phyloP scores from a whole-genome alignment of 2,329 filamentous ascomycete genomes.

The Coniella vitis region DNA sequence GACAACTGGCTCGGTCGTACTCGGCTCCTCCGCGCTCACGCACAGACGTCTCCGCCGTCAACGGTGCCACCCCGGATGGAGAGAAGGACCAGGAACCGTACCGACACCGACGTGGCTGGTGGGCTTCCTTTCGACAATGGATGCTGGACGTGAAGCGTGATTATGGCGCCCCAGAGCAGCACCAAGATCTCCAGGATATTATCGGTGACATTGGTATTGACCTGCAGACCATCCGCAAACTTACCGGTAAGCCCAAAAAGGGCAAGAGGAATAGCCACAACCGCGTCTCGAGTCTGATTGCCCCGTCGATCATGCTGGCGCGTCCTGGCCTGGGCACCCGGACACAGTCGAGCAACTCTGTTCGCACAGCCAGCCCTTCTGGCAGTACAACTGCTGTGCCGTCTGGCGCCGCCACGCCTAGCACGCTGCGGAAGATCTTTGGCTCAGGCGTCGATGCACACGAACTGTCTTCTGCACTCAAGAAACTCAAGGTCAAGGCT shows the following conservation, averaged over 20 bases:
- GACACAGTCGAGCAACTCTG: background rate
- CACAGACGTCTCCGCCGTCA: background rate
- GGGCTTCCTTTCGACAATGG: slow-evolving; percentile 12
- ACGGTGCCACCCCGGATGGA: background rate
- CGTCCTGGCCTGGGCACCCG: slow-evolving; percentile 13
- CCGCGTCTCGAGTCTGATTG: slow-evolving; percentile 7
- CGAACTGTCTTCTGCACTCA: slow-evolving; percentile 11
- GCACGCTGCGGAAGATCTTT: slow-evolving; percentile 7
- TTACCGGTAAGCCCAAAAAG: slow-evolving; percentile 5
- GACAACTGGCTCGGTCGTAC: background rate
- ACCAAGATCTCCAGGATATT: slow-evolving; percentile 12
- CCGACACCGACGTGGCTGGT: slow-evolving; percentile 5
- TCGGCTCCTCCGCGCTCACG: slow-evolving; percentile 2
- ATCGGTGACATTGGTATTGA: slow-evolving; percentile 16
- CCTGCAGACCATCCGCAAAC: slow-evolving; percentile 7
- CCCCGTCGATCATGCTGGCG: slow-evolving; percentile 9
- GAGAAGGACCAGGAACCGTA: slow-evolving; percentile 13
- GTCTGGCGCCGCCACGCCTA: slow-evolving; percentile 5
- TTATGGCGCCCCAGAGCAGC: slow-evolving; percentile 6
- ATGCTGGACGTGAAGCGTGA: slow-evolving; percentile 3
- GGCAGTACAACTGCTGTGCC: background rate
- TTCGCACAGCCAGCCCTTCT: background rate
- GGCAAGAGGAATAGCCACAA: slow-evolving; percentile 1
- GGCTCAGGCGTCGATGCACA: slow-evolving; percentile 12
- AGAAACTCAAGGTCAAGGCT: slow-evolving; percentile 8